Evolutionary conservation across 495 filamentous ascomycete genomes (phyloP), one percentile per base, ranked within the genome.

Genomic region (Xylaria bambusicola): DNA sequence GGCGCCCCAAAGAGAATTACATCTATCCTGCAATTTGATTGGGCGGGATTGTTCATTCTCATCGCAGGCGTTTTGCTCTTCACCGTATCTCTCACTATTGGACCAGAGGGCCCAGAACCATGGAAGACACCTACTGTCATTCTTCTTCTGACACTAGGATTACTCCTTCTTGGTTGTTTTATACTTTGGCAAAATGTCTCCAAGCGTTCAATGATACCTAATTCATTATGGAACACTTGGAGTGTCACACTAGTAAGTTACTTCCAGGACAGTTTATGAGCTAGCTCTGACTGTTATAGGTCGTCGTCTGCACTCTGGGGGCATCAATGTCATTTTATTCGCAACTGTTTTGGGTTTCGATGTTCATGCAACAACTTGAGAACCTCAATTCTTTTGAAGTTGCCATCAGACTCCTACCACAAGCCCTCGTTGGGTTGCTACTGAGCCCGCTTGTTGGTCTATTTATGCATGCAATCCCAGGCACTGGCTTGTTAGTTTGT

Each of bases 51-150:
- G 15, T 54, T 61, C 40, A 44, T 75, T 2, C 66, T 70, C 2
- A 44, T 73, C n/a, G 55, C 61, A 5, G 72, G 72, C n/a, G 63
- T 73, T 41, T 55, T 71, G 0, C 48, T 75, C 6, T 68, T 73
- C 23, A 68, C 72, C 6, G 57, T 72, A 33, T 65, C 64, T 18
- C 57, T 75, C 36, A 73, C 72, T 41, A 70, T 70, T 33, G 69
- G 67, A 15, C 60, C 64, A 0, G 66, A 75, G 57, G 67, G 66
- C 7, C 69, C 72, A 0, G 71, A 84, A 23, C 79, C 82, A 27
- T 88, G 85, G 84, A 70, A 71, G 44, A 85, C 80, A 3, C 77
- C 77, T 20, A 84, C 83, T 58, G 80, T 88, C 13, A 75, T 84
- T 31, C 75, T 75, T 15, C 74, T 87, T 21, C 74, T 88, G 23